Conservation (phyloP, 257 asterid species). For the Solanum ossicruentum region DNA sequence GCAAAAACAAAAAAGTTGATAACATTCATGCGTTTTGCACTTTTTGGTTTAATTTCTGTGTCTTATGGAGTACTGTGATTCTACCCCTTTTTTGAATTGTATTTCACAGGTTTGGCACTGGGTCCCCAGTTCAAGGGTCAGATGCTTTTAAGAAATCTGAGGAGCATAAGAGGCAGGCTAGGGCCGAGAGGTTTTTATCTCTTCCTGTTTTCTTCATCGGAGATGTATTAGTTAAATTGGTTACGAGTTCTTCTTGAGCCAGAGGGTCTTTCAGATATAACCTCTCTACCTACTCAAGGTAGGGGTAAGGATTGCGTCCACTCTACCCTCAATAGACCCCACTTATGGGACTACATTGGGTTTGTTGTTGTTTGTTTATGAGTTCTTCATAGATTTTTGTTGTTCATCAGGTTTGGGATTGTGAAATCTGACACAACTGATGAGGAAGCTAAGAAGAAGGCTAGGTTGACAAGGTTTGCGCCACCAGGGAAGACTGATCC, state of each 20-base stretch:
- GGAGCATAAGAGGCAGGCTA: constrained; percentile 78
- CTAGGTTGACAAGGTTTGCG: constrained; percentile 83
- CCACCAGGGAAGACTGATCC: constrained; percentile 33
- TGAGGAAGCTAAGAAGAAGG: constrained; percentile 77
- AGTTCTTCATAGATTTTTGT: not conserved
- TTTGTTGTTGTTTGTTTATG: not conserved
- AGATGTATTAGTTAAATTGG: not conserved
- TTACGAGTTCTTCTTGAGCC: not conserved
- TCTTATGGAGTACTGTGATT: not conserved
- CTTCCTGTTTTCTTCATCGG: not conserved
- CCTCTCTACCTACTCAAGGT: not conserved
- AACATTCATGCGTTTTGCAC: not conserved
- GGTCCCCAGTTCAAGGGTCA: constrained; percentile 20
- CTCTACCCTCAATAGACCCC: not conserved
- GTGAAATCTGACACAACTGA: constrained; percentile 40
- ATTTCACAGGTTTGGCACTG: constrained; percentile 67
- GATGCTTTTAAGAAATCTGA: constrained; percentile 56
- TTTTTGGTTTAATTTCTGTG: not conserved
- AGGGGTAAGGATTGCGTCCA: not conserved
- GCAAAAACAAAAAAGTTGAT: not conserved
- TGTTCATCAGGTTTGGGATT: constrained; percentile 58
- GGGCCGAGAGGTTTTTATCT: constrained; percentile 76
- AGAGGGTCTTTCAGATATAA: not conserved
- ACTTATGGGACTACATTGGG: not conserved
- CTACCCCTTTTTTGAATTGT: not conserved